Base-by-base conservation (phyloP, 2,329 filamentous ascomycete genomes). In the Madurella mycetomatis region DNA sequence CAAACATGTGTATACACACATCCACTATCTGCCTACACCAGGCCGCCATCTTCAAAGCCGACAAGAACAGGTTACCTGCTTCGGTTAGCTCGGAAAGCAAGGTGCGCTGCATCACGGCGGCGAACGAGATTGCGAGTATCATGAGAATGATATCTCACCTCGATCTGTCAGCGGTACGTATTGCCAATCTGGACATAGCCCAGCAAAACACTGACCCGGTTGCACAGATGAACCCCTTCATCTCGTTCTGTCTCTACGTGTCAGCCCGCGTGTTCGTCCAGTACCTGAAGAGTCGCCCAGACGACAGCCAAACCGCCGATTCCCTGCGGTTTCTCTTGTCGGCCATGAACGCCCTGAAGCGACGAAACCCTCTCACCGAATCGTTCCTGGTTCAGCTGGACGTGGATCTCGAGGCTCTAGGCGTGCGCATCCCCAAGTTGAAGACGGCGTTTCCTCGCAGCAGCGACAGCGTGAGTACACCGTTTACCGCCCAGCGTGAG, bases 21-120 rank as follows among this genome's bases (percentile, higher is more conserved):
- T 95, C 92, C 1, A 91, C 90, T 1, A 97, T 99, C 51, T 97
- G 92, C 69, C 76, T 99, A n/a, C 94, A 99, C 66, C 94, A 99
- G 73, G 94, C 92, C 2, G 94, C 94, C 25, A 97, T 99, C 17
- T 96, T 92, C 79, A 97, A 96, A 69, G 91, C 92, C 0, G 92
- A 97, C 65, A 94, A 91, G 72, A 87, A 96, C 70, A 82, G 84
- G 50, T 75, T 96, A 57, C 85, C 90, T 0, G 75, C 81, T 1
- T 85, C 87, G 16, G 86, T 96, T 45, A 86, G 88, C 59, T 84
- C 88, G 1, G 92, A 97, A 67, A 96, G 92, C 70, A 96, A 96
- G 70, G 83, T 94, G 13, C 83, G 94, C 57, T 97, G 94, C 65
- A 90, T 97, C 55, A 91, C 91, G 18, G 91, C 92, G 12, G 94